These are phyloP conservation scores for Ceriops zippeliana DNA, from an alignment of 345 rosid species.

Conservation along the genomic window DNA sequence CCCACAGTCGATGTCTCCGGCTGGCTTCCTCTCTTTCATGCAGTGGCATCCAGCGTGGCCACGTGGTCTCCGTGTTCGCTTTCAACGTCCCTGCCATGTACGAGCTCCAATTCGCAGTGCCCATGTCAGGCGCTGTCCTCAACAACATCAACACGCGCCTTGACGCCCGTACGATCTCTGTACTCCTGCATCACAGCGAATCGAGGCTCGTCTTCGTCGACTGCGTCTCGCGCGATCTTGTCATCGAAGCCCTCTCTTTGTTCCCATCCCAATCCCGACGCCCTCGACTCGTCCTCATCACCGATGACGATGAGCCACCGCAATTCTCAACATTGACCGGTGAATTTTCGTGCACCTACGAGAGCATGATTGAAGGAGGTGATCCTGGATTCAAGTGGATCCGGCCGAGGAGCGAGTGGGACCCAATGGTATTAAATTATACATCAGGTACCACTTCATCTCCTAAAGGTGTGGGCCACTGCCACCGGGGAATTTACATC, in stretches of 20 bases:
- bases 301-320: conserved; percentile 1
- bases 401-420: conserved; percentile 16
- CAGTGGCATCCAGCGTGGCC: conserved; percentile 10
- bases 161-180: conserved; percentile 24
- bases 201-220: conserved; percentile 23
- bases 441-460: conserved; percentile 25
- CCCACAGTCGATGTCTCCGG: conserved; percentile 26
- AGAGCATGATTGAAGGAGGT: conserved; percentile 8
- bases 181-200: conserved; percentile 22
- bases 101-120: conserved; percentile 28
- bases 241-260: conserved; percentile 12
- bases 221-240: background rate
- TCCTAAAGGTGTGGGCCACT: conserved; percentile 21
- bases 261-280: background rate
- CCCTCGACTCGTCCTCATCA: conserved; percentile 15
- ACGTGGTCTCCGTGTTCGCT: conserved; percentile 24
- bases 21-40: conserved; percentile 21
- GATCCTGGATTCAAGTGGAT: conserved; percentile 19
- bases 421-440: conserved; percentile 18
- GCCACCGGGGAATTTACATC: conserved; percentile 15
- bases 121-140: conserved; percentile 25
- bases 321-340: background rate
- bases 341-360: conserved; percentile 16
- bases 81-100: conserved; percentile 22
- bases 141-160: conserved; percentile 24